Percentiles rank a stretch among this genome's conserved stretches.
These are phyloP conservation scores for Didymosphaeria variabile DNA, from an alignment of 2,329 filamentous ascomycete species.

Conservation along the genomic window DNA sequence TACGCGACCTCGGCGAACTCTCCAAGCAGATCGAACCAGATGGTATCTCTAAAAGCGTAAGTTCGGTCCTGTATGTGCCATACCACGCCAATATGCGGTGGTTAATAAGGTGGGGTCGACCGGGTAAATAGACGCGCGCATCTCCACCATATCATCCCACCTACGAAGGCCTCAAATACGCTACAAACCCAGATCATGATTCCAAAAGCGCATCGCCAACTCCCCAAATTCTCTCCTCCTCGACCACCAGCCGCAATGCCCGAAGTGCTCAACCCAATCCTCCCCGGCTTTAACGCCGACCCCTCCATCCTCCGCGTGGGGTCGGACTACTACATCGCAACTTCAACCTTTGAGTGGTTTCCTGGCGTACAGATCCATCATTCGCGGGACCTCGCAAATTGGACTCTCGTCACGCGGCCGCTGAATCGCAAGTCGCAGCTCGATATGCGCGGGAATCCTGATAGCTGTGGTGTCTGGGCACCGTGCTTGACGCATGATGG, in stretches of 20 bases:
- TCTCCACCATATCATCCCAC: slow-evolving; percentile 5
- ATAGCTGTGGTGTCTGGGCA: slow-evolving; percentile 68
- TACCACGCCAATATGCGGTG: slow-evolving; percentile 19
- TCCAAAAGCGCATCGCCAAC: neutral
- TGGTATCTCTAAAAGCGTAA: too few species aligned
- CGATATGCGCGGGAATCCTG: slow-evolving; percentile 62
- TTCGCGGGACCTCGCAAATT: slow-evolving; percentile 62
- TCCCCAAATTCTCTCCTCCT: neutral
- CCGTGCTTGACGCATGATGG: slow-evolving; percentile 71
- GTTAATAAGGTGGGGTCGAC: slow-evolving; percentile 17
- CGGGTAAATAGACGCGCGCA: slow-evolving; percentile 19
- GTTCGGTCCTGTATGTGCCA: too few species aligned
- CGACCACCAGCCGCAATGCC: slow-evolving; percentile 36
- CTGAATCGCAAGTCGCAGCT: slow-evolving; percentile 62
- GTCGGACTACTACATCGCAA: slow-evolving; percentile 66
- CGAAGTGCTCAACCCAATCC: slow-evolving; percentile 59
- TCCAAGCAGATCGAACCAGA: too few species aligned
- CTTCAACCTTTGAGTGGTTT: slow-evolving; percentile 70
- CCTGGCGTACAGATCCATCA: slow-evolving; percentile 70
- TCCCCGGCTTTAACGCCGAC: slow-evolving; percentile 70
- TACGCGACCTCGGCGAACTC: too few species aligned
- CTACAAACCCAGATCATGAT: neutral
- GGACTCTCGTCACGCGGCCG: slow-evolving; percentile 63
- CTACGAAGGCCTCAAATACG: slow-evolving; percentile 1
- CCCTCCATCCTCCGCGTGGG: slow-evolving; percentile 63